Conservation (phyloP, 176 grass and related monocot species). For the Poa pratensis region DNA sequence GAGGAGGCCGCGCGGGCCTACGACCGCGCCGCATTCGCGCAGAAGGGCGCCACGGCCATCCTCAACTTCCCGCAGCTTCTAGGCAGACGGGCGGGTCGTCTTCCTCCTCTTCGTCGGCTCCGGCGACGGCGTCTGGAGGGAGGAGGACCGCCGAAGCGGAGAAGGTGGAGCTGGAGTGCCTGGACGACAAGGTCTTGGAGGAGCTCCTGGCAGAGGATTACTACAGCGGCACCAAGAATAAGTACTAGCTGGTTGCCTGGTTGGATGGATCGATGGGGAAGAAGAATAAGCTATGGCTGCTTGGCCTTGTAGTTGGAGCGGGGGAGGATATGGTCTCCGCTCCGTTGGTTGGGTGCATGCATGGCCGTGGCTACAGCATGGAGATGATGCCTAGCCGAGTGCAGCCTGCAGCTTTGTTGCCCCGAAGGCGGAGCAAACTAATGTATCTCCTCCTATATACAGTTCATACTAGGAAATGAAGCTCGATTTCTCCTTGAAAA, state of each 20-base stretch:
- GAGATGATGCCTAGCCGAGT: not conserved
- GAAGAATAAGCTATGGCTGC: not conserved
- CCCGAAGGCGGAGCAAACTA: too few relatives aligned
- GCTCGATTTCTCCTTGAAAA: too few relatives aligned
- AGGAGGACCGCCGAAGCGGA: constrained; percentile 27
- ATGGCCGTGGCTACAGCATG: not conserved
- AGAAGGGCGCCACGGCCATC: constrained; percentile 65
- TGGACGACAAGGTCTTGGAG: constrained; percentile 69
- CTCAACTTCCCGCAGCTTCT: constrained; percentile 61
- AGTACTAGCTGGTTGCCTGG: not conserved
- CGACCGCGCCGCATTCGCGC: constrained; percentile 74
- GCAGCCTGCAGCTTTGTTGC: too few relatives aligned
- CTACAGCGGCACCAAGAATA: constrained; percentile 28
- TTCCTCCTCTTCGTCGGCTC: constrained; percentile 31
- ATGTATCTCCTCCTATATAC: too few relatives aligned
- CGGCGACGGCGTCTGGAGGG: constrained; percentile 34
- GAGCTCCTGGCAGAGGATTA: constrained; percentile 55
- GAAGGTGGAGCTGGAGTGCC: constrained; percentile 71
- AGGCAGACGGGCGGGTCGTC: constrained; percentile 1
- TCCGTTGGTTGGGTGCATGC: not conserved
- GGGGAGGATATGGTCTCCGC: not conserved
- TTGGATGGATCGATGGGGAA: not conserved
- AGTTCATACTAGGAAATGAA: too few relatives aligned
- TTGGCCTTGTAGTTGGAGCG: too few relatives aligned
- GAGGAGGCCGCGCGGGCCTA: constrained; percentile 82